Percentiles rank a stretch among this genome's conserved stretches.
phyloP scores from a whole-genome alignment of 148 eudicot genomes.

The Nyssa sinensis region DNA sequence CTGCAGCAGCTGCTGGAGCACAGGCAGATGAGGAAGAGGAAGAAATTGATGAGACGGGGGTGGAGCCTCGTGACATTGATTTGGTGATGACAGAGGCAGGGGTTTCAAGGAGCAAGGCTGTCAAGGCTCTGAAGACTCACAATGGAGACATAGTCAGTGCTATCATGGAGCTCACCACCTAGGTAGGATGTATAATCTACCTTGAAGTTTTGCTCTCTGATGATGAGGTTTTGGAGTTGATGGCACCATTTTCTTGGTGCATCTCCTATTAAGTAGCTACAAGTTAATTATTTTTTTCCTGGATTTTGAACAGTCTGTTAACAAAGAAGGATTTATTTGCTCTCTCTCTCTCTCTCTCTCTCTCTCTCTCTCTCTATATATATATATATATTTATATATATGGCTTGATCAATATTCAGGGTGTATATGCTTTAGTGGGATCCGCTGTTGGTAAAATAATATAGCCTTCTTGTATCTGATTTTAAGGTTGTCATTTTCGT shows the following conservation, averaged over 20 bases:
- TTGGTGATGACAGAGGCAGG: conserved; percentile 89
- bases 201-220: neutral
- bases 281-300: neutral
- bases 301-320: neutral
- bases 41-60: conserved; percentile 74
- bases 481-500: too few relatives aligned
- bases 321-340: neutral
- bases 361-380: too few relatives aligned
- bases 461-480: too few relatives aligned
- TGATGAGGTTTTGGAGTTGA: conserved; percentile 2
- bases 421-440: too few relatives aligned
- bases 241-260: conserved; percentile 9
- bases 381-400: too few relatives aligned
- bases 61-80: conserved; percentile 76
- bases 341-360: too few relatives aligned
- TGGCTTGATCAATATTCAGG: too few relatives aligned
- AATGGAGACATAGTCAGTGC: conserved; percentile 83
- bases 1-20: conserved; percentile 36
- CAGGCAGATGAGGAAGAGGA: conserved; percentile 70
- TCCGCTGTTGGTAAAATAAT: too few relatives aligned
- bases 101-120: conserved; percentile 75
- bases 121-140: conserved; percentile 72
- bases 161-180: conserved; percentile 82
- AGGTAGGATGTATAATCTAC: conserved; percentile 24
- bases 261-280: conserved; percentile 2